Evolutionary conservation across 2,329 filamentous ascomycete genomes (phyloP).

Genomic region (Calonectria pauciramosa): DNA sequence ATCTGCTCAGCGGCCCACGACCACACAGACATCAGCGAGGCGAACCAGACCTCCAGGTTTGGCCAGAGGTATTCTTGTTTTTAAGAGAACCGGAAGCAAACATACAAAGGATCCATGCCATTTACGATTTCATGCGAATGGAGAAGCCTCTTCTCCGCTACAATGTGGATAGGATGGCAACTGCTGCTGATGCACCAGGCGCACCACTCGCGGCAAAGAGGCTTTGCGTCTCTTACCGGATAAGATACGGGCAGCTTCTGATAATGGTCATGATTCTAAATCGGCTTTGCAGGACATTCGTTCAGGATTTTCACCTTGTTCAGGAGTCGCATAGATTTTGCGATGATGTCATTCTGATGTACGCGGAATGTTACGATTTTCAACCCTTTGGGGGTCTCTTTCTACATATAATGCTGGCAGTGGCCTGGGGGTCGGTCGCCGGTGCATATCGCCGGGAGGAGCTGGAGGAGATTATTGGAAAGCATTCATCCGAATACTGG

Average conservation of each 20-base stretch:
- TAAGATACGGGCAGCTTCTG: conserved; percentile 18
- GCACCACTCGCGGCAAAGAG: not conserved
- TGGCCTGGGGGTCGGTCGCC: conserved; percentile 21
- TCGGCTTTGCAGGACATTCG: conserved; percentile 17
- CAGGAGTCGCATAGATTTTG: not conserved
- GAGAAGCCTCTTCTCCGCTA: conserved; percentile 11
- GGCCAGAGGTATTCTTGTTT: conserved; percentile 26
- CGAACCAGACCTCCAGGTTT: conserved; percentile 19
- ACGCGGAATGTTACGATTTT: conserved; percentile 10
- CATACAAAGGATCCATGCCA: conserved; percentile 29
- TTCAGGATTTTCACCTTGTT: not conserved
- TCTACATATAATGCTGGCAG: conserved; percentile 28
- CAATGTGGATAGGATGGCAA: not conserved
- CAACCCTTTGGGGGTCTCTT: conserved; percentile 27
- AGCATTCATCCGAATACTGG: not conserved
- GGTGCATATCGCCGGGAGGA: conserved; percentile 28
- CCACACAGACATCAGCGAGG: conserved; percentile 20
- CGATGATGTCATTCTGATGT: conserved; percentile 18
- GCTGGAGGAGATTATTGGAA: conserved; percentile 19
- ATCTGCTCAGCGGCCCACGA: conserved; percentile 3
- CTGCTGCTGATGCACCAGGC: not conserved
- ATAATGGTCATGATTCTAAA: conserved; percentile 17
- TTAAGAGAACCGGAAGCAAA: conserved; percentile 27
- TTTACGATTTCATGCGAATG: conserved; percentile 16
- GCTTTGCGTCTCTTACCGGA: conserved; percentile 14